Conservation (phyloP, 805 yeast species). For the Saturnispora galanensis region DNA sequence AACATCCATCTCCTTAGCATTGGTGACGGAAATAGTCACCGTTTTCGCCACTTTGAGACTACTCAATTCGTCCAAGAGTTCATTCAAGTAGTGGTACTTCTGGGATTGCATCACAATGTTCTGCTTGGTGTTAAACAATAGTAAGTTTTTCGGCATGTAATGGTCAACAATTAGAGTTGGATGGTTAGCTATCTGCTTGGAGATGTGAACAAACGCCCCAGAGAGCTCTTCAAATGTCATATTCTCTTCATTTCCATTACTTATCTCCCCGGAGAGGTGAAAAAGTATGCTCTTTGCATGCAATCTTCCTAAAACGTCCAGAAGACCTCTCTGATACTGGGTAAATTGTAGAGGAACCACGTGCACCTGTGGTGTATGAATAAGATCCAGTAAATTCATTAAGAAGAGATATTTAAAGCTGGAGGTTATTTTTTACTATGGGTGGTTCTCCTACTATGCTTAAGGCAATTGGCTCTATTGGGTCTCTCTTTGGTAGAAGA, state of each 20-base stretch:
- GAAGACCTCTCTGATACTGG: conserved; percentile 33
- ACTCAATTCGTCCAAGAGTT: conserved; percentile 32
- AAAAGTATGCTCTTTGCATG: conserved; percentile 25
- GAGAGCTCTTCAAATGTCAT: conserved; percentile 27
- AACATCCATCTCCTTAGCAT: conserved; percentile 62
- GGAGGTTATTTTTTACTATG: too few species aligned
- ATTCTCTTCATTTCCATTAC: neutral
- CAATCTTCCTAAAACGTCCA: conserved; percentile 34
- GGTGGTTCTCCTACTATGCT: conserved; percentile 6
- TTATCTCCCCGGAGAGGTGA: neutral
- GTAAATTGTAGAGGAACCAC: conserved; percentile 37
- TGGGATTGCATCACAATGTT: conserved; percentile 45
- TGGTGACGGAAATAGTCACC: conserved; percentile 44
- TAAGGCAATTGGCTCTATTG: conserved; percentile 4
- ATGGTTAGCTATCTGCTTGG: conserved; percentile 47
- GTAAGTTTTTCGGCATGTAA: conserved; percentile 59
- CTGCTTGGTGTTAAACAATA: conserved; percentile 57
- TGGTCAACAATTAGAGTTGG: conserved; percentile 69
- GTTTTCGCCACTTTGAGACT: conserved; percentile 18
- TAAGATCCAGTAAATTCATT: conserved; percentile 4
- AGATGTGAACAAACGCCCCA: conserved; percentile 35
- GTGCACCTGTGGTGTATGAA: conserved; percentile 14
- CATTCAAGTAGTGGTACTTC: conserved; percentile 47
- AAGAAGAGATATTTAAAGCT: too few species aligned
- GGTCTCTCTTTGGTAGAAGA: conserved; percentile 6